Conservation (phyloP, 176 grass and related monocot genomes). For the Oryza punctata region DNA sequence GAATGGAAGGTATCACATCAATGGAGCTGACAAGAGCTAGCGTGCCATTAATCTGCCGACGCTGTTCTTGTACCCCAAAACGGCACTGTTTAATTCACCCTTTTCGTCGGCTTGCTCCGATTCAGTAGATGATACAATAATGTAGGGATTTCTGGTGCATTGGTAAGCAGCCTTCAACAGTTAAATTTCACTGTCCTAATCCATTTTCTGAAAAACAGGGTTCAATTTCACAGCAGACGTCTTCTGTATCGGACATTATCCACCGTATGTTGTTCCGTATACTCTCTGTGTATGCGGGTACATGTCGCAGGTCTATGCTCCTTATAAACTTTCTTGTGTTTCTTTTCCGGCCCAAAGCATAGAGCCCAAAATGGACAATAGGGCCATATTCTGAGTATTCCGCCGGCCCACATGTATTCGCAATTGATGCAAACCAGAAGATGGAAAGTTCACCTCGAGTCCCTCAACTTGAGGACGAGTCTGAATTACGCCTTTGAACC, state of each 20-base stretch:
- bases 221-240: not conserved
- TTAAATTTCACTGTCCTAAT: not conserved
- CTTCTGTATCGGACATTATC: not conserved
- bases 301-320: too few relatives aligned
- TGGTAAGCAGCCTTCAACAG: not conserved
- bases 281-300: not conserved
- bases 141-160: not conserved
- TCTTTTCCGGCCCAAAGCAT: not conserved
- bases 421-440: too few relatives aligned
- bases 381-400: too few relatives aligned
- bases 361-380: not conserved
- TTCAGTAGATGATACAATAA: not conserved
- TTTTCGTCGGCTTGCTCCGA: not conserved
- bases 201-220: too few relatives aligned
- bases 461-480: too few relatives aligned
- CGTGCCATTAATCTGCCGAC: not conserved
- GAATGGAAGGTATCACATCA: slow-evolving; percentile 12
- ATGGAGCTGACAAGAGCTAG: not conserved
- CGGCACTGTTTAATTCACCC: not conserved
- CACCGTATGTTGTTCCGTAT: not conserved
- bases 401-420: too few relatives aligned
- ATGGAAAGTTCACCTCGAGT: too few relatives aligned
- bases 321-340: too few relatives aligned
- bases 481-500: too few relatives aligned
- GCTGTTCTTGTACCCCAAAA: not conserved